Evolutionary conservation across 805 yeast genomes (phyloP).

Genomic region (Spathaspora gorwiae): DNA sequence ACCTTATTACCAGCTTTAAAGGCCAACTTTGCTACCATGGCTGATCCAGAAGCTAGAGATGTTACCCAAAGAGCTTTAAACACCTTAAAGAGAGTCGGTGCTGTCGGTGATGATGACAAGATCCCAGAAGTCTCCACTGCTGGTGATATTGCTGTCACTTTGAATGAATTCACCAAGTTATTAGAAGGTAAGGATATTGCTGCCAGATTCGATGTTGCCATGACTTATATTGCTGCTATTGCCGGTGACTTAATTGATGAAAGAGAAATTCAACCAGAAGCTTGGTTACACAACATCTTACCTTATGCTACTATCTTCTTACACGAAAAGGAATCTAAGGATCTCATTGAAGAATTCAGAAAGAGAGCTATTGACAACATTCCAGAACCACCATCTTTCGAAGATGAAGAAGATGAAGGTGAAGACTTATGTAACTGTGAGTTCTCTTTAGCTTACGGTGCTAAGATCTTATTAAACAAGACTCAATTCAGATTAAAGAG

Average conservation of each 20-base stretch:
- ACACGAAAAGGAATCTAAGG: slow-evolving; percentile 89
- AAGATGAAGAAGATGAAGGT: slow-evolving; percentile 97
- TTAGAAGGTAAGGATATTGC: slow-evolving; percentile 63
- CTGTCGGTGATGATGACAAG: slow-evolving; percentile 80
- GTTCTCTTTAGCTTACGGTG: slow-evolving; percentile 99
- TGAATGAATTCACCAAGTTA: slow-evolving; percentile 72
- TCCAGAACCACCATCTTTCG: slow-evolving; percentile 92
- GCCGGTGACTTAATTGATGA: slow-evolving; percentile 99
- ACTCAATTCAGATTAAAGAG: slow-evolving; percentile 98
- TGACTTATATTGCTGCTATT: slow-evolving; percentile 85
- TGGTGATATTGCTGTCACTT: slow-evolving; percentile 91
- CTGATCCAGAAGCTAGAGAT: slow-evolving; percentile 99
- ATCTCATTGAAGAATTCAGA: slow-evolving; percentile 85
- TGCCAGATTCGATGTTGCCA: slow-evolving; percentile 73
- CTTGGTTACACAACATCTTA: slow-evolving; percentile 85
- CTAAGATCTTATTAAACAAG: slow-evolving; percentile 98
- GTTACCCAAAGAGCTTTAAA: slow-evolving; percentile 95
- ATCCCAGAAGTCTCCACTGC: slow-evolving; percentile 98
- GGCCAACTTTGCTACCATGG: slow-evolving; percentile 91
- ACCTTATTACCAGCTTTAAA: slow-evolving; percentile 94
- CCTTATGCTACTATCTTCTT: slow-evolving; percentile 95
- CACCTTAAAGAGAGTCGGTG: slow-evolving; percentile 99
- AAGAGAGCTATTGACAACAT: slow-evolving; percentile 96
- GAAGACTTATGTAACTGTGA: slow-evolving; percentile 99
- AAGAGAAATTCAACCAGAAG: slow-evolving; percentile 83